Evolutionary conservation across 441 rosid genomes (phyloP), one percentile per base, ranked within the genome.

Genomic region (Gossypium davidsonii): DNA sequence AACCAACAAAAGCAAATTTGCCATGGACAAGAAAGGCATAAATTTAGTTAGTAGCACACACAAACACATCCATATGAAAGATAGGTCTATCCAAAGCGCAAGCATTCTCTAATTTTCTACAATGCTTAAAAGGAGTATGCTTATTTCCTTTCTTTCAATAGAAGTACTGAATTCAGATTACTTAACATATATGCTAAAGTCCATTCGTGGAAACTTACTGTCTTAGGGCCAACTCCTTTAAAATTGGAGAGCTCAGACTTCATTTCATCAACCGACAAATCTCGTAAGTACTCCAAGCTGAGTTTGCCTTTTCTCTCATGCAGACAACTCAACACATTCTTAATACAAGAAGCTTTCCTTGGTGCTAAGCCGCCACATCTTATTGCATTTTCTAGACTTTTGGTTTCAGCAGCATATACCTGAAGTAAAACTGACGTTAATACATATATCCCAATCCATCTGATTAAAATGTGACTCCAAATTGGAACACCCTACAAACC

Each of bases 331-430:
- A 90, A 77, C 6, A 90, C 68, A 83, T 90, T 90, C 82, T 84
- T 89, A 49, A 93, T 89, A 73, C 93, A 91, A 11, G 90, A 78
- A 31, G 94, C 87, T 79, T 90, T 90, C 31, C 83, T 90, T 0
- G 96, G 94, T 9, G 97, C 96, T 77, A 93, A 80, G 69, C 98
- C 97, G 73, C 96, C 97, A 78, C 96, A 91, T 78, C 94, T 78
- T 76, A 93, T 93, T 31, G 93, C 91, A 82, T 72, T 69, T 82
- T 93, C 96, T 51, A 93, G 51, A 49, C 69, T 76, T 66, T 80
- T 85, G 0, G 83, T 20, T 51, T 91, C 94, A 69, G 96, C 90
- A 52, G 80, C 89, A 61, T 87, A 85, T 68, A 90, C 96, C 98
- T 90, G 79, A 25, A 74, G 21, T 7, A 79, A 74, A 18, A 70